Conservation (phyloP, 805 yeast species). For the Jamesozyma piceae region DNA sequence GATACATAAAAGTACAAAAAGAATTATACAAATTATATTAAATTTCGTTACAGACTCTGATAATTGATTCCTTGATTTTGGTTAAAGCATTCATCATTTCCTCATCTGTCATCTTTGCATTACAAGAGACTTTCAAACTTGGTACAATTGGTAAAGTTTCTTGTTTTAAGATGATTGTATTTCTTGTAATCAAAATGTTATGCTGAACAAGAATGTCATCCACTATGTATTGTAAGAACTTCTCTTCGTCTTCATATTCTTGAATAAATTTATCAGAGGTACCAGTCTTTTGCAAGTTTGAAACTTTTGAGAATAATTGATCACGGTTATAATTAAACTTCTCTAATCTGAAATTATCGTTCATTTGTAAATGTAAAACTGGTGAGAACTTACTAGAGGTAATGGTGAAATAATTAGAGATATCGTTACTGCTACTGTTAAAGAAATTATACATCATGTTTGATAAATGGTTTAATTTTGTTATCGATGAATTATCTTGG, state of each 20-base stretch:
- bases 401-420: slow-evolving; percentile 33
- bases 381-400: slow-evolving; percentile 57
- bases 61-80: slow-evolving; percentile 29
- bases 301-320: slow-evolving; percentile 19
- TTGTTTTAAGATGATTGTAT: slow-evolving; percentile 55
- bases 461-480: slow-evolving; percentile 34
- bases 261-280: slow-evolving; percentile 28
- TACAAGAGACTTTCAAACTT: slow-evolving; percentile 44
- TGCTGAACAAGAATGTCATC: slow-evolving; percentile 44
- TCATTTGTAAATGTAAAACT: slow-evolving; percentile 55
- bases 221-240: slow-evolving; percentile 56
- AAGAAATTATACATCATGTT: slow-evolving; percentile 34
- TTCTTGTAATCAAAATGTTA: slow-evolving; percentile 54
- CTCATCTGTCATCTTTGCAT: slow-evolving; percentile 36
- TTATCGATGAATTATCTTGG: slow-evolving; percentile 29
- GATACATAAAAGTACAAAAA: no score
- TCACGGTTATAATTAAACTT: slow-evolving; percentile 24
- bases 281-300: slow-evolving; percentile 26
- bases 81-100: slow-evolving; percentile 39
- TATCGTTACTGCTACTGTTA: slow-evolving; percentile 30
- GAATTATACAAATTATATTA: no score
- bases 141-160: slow-evolving; percentile 66
- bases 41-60: slow-evolving; percentile 5
- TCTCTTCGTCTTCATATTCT: slow-evolving; percentile 40
- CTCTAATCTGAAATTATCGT: slow-evolving; percentile 31